phyloP scores from a whole-genome alignment of 345 rosid genomes.

The Citrus hindsii region DNA sequence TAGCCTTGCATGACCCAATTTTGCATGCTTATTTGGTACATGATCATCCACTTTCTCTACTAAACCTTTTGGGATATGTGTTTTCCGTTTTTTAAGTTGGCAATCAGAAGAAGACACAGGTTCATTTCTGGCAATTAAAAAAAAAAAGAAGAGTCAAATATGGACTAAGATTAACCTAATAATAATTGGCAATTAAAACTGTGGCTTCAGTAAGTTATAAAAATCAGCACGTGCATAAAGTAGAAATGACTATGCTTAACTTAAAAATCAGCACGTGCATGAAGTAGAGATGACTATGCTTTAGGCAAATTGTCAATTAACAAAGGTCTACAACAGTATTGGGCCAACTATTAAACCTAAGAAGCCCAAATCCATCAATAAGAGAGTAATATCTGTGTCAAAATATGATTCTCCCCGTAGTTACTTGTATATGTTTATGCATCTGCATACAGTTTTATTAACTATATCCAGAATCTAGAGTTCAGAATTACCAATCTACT shows the following conservation, averaged over 20 bases:
- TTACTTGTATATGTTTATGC: neutral
- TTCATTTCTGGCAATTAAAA: slow-evolving; percentile 21
- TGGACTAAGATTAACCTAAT: neutral
- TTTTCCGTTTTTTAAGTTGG: slow-evolving; percentile 31
- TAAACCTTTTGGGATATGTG: slow-evolving; percentile 7
- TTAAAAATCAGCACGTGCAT: neutral
- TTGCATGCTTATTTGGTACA: slow-evolving; percentile 21
- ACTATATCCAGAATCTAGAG: neutral
- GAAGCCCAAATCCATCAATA: neutral
- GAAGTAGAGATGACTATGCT: neutral
- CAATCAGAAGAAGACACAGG: slow-evolving; percentile 2
- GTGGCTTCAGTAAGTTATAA: neutral
- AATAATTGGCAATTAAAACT: neutral
- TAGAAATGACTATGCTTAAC: neutral
- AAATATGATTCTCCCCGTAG: neutral
- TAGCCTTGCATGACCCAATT: slow-evolving; percentile 23
- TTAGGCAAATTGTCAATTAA: neutral
- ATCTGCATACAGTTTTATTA: neutral
- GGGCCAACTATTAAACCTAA: neutral
- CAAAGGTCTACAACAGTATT: neutral
- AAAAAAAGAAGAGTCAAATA: neutral
- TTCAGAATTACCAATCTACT: neutral
- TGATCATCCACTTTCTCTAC: slow-evolving; percentile 20
- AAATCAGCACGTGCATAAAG: neutral
- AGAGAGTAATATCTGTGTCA: neutral